Conservation (phyloP, 2,329 filamentous ascomycete genomes). For the Diaporthe ampelina region DNA sequence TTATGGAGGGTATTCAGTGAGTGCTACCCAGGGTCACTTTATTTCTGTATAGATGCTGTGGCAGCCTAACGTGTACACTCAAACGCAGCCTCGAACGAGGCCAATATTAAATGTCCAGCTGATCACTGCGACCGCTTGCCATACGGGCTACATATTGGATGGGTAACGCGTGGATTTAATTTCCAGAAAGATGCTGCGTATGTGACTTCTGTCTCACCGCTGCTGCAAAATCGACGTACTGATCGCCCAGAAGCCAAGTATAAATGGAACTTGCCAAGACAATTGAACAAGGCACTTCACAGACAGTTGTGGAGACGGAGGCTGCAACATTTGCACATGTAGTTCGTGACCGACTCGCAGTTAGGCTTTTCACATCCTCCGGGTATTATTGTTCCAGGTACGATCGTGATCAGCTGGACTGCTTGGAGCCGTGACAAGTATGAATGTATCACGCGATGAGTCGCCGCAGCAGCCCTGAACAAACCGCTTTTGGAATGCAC, state of each 20-base stretch:
- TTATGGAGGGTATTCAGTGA: too few relatives aligned
- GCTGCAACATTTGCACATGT: too few relatives aligned
- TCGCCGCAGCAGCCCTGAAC: background rate
- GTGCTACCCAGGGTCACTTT: too few relatives aligned
- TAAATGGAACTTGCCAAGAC: conserved; percentile 13
- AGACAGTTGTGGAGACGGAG: conserved; percentile 6
- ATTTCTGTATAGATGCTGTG: background rate
- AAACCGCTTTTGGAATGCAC: background rate
- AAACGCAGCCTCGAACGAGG: too few relatives aligned
- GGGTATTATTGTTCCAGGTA: background rate
- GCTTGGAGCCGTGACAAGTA: background rate
- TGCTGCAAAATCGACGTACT: background rate
- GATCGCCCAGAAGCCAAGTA: conserved; percentile 21
- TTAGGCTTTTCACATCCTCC: background rate
- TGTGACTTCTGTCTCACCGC: background rate
- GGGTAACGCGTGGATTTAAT: background rate
- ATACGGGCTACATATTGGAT: too few relatives aligned
- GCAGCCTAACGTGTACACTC: too few relatives aligned
- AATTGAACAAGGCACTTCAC: background rate
- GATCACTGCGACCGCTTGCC: too few relatives aligned
- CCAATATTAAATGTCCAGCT: too few relatives aligned
- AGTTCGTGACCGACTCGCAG: background rate
- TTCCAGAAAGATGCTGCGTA: background rate
- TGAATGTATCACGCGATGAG: too few relatives aligned
- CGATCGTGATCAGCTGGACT: too few relatives aligned